These are phyloP conservation scores for Fistulina hepatica DNA, from an alignment of 1,284 basidiomycete species.

Conservation along the genomic window DNA sequence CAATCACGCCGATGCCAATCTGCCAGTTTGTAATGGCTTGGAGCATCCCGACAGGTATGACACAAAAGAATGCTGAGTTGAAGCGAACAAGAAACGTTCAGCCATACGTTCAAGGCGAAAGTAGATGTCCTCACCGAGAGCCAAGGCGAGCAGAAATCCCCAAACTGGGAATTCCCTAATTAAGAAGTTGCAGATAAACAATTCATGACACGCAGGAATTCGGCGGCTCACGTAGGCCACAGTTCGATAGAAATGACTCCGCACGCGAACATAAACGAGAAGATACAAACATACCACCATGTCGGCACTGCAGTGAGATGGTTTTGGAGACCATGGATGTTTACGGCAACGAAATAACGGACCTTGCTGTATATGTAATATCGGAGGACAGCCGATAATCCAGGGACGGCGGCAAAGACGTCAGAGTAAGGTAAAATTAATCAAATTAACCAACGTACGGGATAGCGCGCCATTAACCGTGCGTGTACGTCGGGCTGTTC, in stretches of 20 bases:
- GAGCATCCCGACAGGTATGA: slow-evolving; percentile 40
- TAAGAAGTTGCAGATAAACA: too few species aligned
- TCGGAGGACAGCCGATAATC: not conserved
- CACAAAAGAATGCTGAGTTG: slow-evolving; percentile 17
- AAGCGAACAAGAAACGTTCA: not conserved
- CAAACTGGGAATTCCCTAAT: slow-evolving; percentile 14
- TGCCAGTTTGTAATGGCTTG: slow-evolving; percentile 22
- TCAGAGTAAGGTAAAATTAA: not conserved
- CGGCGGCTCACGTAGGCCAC: too few species aligned
- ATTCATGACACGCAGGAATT: too few species aligned
- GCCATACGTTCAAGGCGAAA: not conserved
- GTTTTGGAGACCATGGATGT: not conserved
- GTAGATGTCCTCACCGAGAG: slow-evolving; percentile 11
- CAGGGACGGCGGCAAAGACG: not conserved
- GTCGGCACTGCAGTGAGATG: slow-evolving; percentile 39
- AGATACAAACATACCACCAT: slow-evolving; percentile 55
- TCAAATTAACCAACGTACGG: slow-evolving; percentile 20
- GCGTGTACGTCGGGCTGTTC: slow-evolving; percentile 70
- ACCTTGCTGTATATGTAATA: slow-evolving; percentile 1
- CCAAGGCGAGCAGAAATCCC: slow-evolving; percentile 16
- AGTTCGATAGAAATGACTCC: slow-evolving; percentile 47
- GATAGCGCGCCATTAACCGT: slow-evolving; percentile 61
- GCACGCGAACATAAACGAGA: slow-evolving; percentile 33
- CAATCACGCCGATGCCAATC: slow-evolving; percentile 25
- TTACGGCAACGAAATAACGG: too few species aligned